Conservation (phyloP, 163 green algal genomes). For the Chlamydomonas reinhardtii region DNA sequence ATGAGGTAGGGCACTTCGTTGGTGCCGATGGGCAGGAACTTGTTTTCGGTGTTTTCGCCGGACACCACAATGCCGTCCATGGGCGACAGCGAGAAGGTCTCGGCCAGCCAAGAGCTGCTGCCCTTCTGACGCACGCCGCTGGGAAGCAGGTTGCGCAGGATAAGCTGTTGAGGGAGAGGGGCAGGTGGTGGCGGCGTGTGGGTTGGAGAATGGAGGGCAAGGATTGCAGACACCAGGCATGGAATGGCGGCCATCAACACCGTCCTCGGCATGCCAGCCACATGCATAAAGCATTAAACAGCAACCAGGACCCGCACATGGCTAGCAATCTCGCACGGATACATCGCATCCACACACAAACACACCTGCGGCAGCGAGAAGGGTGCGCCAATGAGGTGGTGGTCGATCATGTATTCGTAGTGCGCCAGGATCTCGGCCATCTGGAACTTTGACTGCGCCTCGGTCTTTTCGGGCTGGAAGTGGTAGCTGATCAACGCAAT, state of each 20-base stretch:
- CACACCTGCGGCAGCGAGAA: conserved; percentile 5
- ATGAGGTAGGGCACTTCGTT: conserved; percentile 12
- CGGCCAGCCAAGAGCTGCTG: conserved; percentile 9
- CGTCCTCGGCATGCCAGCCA: too few relatives aligned
- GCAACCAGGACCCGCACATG: too few relatives aligned
- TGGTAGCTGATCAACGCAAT: conserved; percentile 4
- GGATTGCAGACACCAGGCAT: too few relatives aligned
- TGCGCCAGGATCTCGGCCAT: conserved; percentile 20
- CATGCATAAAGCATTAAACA: too few relatives aligned
- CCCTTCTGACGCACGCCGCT: conserved; percentile 4
- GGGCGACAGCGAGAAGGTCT: not conserved
- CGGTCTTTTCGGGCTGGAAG: conserved; percentile 8
- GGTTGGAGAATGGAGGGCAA: not conserved
- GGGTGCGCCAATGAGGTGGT: not conserved
- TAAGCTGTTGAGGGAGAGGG: too few relatives aligned
- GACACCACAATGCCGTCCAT: conserved; percentile 32
- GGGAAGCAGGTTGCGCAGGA: not conserved
- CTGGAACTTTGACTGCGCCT: conserved; percentile 7
- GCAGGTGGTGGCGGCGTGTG: too few relatives aligned
- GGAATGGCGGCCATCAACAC: too few relatives aligned
- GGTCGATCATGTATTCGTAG: conserved; percentile 20
- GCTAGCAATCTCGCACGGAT: too few relatives aligned
- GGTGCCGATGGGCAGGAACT: conserved; percentile 19
- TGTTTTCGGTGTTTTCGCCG: conserved; percentile 7
- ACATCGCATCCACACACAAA: too few relatives aligned